Evolutionary conservation across 2,329 filamentous ascomycete genomes (phyloP).

Genomic region (Venturia pyrina): DNA sequence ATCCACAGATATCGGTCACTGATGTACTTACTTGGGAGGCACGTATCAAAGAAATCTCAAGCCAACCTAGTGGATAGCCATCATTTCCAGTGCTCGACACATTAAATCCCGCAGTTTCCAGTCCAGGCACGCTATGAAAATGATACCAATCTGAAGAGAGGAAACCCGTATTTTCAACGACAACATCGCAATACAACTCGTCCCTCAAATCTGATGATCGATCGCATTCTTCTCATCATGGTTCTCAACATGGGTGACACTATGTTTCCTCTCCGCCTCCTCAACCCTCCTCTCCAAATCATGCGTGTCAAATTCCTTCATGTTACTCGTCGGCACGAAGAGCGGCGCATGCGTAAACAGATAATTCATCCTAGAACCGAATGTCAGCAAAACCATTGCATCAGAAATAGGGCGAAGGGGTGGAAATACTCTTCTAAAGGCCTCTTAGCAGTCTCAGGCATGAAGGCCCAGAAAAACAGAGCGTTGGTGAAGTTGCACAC

Average conservation of each 20-base stretch:
- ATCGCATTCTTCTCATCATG: neutral
- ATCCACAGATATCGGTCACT: no score
- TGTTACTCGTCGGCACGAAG: conserved; percentile 50
- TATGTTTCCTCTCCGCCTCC: conserved; percentile 45
- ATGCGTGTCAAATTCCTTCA: conserved; percentile 40
- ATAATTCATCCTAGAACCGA: conserved; percentile 18
- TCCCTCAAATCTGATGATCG: neutral
- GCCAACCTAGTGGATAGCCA: no score
- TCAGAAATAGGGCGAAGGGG: conserved; percentile 36
- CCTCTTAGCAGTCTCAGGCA: conserved; percentile 55
- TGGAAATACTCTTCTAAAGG: conserved; percentile 58
- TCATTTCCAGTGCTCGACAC: no score
- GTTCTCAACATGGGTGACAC: neutral
- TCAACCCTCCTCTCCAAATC: conserved; percentile 51
- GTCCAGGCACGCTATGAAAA: no score
- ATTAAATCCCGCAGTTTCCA: no score
- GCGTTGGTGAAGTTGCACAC: conserved; percentile 61
- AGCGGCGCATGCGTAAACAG: conserved; percentile 55
- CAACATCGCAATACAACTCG: neutral
- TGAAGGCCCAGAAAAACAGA: conserved; percentile 55
- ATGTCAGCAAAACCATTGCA: neutral
- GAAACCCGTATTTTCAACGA: neutral
- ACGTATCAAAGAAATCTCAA: no score
- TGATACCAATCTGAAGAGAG: no score
- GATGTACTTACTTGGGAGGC: no score